Evolutionary conservation across 257 asterid genomes (phyloP).

Genomic region (Solanum pennellii): DNA sequence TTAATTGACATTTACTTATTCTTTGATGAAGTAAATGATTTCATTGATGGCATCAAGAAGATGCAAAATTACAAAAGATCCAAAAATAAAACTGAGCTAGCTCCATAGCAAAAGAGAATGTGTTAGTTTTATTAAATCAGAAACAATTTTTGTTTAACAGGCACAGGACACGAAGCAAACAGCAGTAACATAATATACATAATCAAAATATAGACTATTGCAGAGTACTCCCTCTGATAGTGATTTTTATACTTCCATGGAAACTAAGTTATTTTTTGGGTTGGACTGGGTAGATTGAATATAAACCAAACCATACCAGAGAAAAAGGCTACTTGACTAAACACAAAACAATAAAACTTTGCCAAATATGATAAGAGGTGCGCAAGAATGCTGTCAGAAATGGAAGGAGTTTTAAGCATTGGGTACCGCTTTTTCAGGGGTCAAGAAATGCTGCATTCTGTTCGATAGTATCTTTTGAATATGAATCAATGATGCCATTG

Average conservation of each 20-base stretch:
- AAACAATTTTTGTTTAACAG: not conserved
- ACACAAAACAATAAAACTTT: not conserved
- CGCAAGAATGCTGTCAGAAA: not conserved
- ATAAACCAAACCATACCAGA: not conserved
- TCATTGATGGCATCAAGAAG: not conserved
- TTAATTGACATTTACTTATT: not conserved
- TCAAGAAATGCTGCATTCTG: slow-evolving; percentile 79
- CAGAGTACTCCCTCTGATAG: not conserved
- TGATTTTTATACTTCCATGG: not conserved
- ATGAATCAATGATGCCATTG: slow-evolving; percentile 77
- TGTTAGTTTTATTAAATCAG: not conserved
- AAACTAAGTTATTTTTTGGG: not conserved
- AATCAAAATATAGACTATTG: not conserved
- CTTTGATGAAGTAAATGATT: not conserved
- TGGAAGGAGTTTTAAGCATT: not conserved
- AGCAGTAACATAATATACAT: not conserved
- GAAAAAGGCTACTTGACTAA: not conserved
- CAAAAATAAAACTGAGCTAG: not conserved
- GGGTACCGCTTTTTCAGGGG: slow-evolving; percentile 84
- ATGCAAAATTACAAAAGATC: not conserved
- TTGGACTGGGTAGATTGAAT: not conserved
- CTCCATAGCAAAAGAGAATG: not conserved
- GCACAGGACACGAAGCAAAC: not conserved
- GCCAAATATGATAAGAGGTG: not conserved
- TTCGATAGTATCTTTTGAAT: slow-evolving; percentile 88